Conservation (phyloP, 1,139 yeast genomes). For the Spathaspora sp. region DNA sequence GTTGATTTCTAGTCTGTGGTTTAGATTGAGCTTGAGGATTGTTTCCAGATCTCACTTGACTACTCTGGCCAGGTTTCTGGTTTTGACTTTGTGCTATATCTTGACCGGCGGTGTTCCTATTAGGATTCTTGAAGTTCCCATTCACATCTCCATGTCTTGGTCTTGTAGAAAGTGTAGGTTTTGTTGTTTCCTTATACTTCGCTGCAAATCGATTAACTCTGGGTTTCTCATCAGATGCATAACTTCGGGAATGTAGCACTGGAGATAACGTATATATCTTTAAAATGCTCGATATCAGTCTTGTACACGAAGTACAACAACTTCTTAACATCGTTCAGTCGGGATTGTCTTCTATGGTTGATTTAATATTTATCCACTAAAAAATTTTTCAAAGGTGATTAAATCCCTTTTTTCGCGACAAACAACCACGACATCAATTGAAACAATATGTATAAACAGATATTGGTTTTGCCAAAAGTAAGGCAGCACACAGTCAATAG, state of each 20-base stretch:
- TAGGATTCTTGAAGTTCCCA: not conserved
- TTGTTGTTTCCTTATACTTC: conserved; percentile 8
- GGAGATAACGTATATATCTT: conserved; percentile 1
- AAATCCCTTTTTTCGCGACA: not conserved
- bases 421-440: too few species aligned
- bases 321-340: not conserved
- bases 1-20: not conserved
- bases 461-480: too few species aligned
- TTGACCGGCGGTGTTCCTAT: too few species aligned
- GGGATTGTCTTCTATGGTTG: not conserved
- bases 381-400: not conserved
- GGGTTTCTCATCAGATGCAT: conserved; percentile 2
- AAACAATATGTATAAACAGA: too few species aligned
- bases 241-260: conserved; percentile 4
- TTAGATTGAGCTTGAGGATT: not conserved
- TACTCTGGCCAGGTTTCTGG: not conserved
- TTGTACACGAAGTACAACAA: not conserved
- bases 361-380: not conserved
- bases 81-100: too few species aligned
- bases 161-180: conserved; percentile 1
- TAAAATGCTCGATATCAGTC: not conserved
- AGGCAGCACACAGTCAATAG: too few species aligned
- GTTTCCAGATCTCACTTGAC: not conserved
- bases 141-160: not conserved
- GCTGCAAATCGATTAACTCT: conserved; percentile 12